phyloP scores from a whole-genome alignment of 1,139 yeast genomes.

The Meyerozyma elateridarum region DNA sequence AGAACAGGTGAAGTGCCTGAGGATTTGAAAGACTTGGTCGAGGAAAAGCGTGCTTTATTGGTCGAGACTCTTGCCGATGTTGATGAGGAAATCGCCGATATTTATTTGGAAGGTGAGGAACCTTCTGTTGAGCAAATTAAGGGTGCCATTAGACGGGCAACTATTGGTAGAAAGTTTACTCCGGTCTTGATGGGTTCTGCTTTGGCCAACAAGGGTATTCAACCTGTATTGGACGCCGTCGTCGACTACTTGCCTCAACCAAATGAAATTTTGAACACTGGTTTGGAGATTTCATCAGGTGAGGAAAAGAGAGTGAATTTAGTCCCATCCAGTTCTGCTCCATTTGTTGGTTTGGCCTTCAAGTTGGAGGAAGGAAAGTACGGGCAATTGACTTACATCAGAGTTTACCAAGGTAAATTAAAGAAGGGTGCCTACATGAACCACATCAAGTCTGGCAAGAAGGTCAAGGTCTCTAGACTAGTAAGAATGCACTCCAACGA shows the following conservation, averaged over 20 bases:
- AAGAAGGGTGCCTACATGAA: constrained; percentile 87
- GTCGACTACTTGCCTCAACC: constrained; percentile 96
- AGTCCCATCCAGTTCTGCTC: constrained; percentile 67
- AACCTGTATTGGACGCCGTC: constrained; percentile 92
- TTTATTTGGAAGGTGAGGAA: constrained; percentile 83
- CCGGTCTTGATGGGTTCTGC: constrained; percentile 99
- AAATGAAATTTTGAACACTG: constrained; percentile 84
- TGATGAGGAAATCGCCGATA: constrained; percentile 94
- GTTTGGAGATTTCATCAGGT: constrained; percentile 60
- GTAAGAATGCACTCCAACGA: constrained; percentile 99
- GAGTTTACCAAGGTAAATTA: constrained; percentile 94
- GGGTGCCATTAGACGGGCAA: constrained; percentile 87
- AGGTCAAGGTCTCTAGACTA: constrained; percentile 88
- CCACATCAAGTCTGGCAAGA: constrained; percentile 89
- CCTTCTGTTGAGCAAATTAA: constrained; percentile 82
- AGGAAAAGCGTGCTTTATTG: constrained; percentile 55
- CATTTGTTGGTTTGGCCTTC: constrained; percentile 95
- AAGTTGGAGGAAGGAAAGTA: constrained; percentile 97
- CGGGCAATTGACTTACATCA: constrained; percentile 93
- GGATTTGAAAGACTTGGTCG: constrained; percentile 23
- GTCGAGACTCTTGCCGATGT: constrained; percentile 96
- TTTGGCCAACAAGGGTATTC: constrained; percentile 90
- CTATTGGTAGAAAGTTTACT: constrained; percentile 94
- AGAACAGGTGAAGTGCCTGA: constrained; percentile 64
- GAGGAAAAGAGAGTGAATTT: constrained; percentile 72